A percentile compares a stretch with the other conserved stretches of the same genome.
These are phyloP conservation scores for Apophysomyces trapeziformis DNA, from an alignment of 371 early-diverging fungal species.

Conservation along the genomic window DNA sequence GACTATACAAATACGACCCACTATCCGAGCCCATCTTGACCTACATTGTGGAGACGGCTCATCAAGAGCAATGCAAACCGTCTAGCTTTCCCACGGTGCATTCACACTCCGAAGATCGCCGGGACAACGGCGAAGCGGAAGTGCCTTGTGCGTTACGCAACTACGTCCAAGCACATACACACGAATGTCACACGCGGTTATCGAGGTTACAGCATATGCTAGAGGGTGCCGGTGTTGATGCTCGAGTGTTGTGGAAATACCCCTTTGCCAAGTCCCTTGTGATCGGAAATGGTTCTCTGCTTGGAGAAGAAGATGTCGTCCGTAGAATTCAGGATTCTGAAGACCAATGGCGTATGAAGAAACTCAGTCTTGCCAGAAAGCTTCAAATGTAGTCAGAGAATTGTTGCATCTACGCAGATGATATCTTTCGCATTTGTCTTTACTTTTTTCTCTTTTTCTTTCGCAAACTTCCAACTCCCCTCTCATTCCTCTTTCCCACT, in stretches of 20 bases:
- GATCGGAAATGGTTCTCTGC: conserved; percentile 43
- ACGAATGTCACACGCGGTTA: conserved; percentile 47
- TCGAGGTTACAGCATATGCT: conserved; percentile 46
- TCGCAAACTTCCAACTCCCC: no score
- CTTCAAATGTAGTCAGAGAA: conserved; percentile 14
- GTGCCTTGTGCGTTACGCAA: conserved; percentile 26
- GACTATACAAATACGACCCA: conserved; percentile 46
- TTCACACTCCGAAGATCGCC: conserved; percentile 11
- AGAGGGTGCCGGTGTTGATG: conserved; percentile 49
- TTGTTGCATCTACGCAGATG: neutral
- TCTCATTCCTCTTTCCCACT: no score
- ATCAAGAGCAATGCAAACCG: conserved; percentile 4
- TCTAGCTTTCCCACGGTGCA: conserved; percentile 22
- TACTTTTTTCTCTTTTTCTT: no score
- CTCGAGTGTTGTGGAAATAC: conserved; percentile 52
- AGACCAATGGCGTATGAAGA: conserved; percentile 46
- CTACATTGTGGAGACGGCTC: conserved; percentile 30
- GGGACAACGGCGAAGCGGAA: conserved; percentile 14
- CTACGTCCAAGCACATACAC: conserved; percentile 45
- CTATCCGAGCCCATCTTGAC: conserved; percentile 43
- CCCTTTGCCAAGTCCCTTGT: conserved; percentile 49
- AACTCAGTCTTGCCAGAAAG: conserved; percentile 23
- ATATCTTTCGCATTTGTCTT: no score
- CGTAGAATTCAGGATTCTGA: conserved; percentile 50
- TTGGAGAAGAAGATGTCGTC: conserved; percentile 50